Evolutionary conservation across 2,329 filamentous ascomycete species (phyloP).

Genomic region (Alternaria ventricosa): DNA sequence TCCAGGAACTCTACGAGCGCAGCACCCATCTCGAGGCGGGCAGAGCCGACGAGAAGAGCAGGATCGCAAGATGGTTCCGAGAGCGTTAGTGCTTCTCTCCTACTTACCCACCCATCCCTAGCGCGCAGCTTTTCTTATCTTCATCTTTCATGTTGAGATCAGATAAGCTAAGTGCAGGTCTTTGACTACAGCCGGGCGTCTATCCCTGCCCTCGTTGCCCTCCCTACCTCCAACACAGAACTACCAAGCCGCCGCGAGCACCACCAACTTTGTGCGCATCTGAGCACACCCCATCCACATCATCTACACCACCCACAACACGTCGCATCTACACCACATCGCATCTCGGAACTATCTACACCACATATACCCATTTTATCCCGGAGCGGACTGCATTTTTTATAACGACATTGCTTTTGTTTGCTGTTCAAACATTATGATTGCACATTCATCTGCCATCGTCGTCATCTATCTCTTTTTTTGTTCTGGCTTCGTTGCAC

Average conservation of each 20-base stretch:
- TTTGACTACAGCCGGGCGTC: slow-evolving; percentile 24
- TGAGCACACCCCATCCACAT: slow-evolving; percentile 5
- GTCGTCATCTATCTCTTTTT: neutral
- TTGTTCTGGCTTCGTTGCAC: slow-evolving; percentile 2
- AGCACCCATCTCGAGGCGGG: slow-evolving; percentile 60
- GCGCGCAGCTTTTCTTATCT: slow-evolving; percentile 14
- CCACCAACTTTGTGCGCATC: slow-evolving; percentile 32
- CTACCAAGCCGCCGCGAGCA: slow-evolving; percentile 30
- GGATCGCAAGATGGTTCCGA: slow-evolving; percentile 56
- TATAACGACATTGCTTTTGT: slow-evolving; percentile 1
- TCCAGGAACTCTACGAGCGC: slow-evolving; percentile 65
- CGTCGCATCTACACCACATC: neutral
- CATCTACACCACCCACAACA: neutral
- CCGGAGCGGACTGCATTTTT: neutral
- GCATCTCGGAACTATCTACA: neutral
- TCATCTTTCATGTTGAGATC: slow-evolving; percentile 17
- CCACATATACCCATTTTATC: slow-evolving; percentile 8
- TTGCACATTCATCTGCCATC: neutral
- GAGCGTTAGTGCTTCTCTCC: slow-evolving; percentile 49
- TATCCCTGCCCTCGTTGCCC: slow-evolving; percentile 32
- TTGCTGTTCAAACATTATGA: neutral
- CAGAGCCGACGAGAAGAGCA: slow-evolving; percentile 54
- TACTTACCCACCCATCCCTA: slow-evolving; percentile 8
- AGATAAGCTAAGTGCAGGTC: slow-evolving; percentile 33
- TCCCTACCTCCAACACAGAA: slow-evolving; percentile 34